phyloP scores from a whole-genome alignment of 2,329 filamentous ascomycete species.

The Aaosphaeria arxii region DNA sequence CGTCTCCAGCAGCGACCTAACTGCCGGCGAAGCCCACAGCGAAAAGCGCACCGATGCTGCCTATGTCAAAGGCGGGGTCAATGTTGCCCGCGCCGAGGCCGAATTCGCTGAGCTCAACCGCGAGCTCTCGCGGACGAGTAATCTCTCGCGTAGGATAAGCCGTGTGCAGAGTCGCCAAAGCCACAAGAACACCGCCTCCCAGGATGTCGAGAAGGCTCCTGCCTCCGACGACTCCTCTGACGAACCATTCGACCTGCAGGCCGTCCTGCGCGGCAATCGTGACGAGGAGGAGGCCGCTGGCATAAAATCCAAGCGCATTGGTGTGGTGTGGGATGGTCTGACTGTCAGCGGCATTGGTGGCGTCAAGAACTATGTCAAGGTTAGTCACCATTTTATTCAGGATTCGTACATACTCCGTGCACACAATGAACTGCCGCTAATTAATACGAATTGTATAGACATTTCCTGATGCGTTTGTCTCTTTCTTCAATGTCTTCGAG shows the following conservation, averaged over 20 bases:
- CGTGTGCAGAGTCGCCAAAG: slow-evolving; percentile 47
- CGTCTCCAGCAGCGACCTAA: slow-evolving; percentile 17
- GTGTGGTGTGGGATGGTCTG: slow-evolving; percentile 74
- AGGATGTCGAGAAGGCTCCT: slow-evolving; percentile 59
- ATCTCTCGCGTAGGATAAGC: slow-evolving; percentile 36
- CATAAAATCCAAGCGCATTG: slow-evolving; percentile 70
- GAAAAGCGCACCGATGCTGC: neutral
- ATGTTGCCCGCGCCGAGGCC: slow-evolving; percentile 64
- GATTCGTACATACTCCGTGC: neutral
- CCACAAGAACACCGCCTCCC: slow-evolving; percentile 27
- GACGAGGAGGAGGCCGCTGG: slow-evolving; percentile 72
- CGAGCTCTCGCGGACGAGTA: slow-evolving; percentile 41
- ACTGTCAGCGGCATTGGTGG: slow-evolving; percentile 75
- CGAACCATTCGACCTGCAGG: slow-evolving; percentile 71
- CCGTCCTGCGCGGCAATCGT: slow-evolving; percentile 67
- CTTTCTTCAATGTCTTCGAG: slow-evolving; percentile 72
- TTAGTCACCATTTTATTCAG: slow-evolving; percentile 9
- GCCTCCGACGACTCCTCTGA: slow-evolving; percentile 33
- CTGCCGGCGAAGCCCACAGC: neutral
- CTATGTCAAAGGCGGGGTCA: slow-evolving; percentile 47
- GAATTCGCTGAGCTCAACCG: slow-evolving; percentile 66
- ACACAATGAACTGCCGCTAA: slow-evolving; percentile 4
- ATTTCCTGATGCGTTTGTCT: slow-evolving; percentile 73
- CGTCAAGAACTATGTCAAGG: slow-evolving; percentile 63
- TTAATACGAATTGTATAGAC: slow-evolving; percentile 44